These are phyloP conservation scores for Chlamydomonas schloesseri DNA, from an alignment of 139 green algal genomes.

Conservation along the genomic window DNA sequence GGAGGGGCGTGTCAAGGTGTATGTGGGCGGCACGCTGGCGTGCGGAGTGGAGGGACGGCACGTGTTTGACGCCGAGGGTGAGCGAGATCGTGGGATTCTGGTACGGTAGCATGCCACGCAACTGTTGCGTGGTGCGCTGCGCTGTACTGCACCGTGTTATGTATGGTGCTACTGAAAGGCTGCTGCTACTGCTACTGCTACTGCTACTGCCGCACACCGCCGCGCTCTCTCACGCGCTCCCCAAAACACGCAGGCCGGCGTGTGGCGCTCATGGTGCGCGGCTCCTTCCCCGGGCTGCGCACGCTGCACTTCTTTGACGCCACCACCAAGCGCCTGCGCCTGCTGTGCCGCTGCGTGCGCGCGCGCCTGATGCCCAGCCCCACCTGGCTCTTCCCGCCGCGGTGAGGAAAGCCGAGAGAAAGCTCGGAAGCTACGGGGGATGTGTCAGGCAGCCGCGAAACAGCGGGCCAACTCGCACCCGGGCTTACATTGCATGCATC, in stretches of 20 bases:
- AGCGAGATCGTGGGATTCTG: no score
- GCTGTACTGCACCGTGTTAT: no score
- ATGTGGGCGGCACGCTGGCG: slow-evolving; percentile 4
- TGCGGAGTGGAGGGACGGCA: slow-evolving; percentile 36
- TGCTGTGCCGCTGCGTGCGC: slow-evolving; percentile 41
- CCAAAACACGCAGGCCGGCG: slow-evolving; percentile 19
- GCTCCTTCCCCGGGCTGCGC: slow-evolving; percentile 46
- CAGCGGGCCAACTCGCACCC: no score
- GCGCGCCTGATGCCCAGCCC: slow-evolving; percentile 47
- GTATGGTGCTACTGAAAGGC: background rate
- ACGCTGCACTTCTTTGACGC: slow-evolving; percentile 51
- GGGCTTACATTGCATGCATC: no score
- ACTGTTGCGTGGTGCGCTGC: background rate
- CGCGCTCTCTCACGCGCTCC: background rate
- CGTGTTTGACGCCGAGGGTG: slow-evolving; percentile 28
- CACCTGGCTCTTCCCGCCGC: slow-evolving; percentile 57
- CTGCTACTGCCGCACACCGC: background rate
- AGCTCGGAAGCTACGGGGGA: background rate
- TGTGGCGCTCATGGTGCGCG: slow-evolving; percentile 21
- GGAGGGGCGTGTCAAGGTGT: slow-evolving; percentile 39
- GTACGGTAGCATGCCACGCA: no score
- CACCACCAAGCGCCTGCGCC: slow-evolving; percentile 17
- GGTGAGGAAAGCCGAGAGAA: slow-evolving; percentile 4
- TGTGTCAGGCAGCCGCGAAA: no score
- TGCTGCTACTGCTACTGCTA: no score